These are phyloP conservation scores for Carex kokanica DNA, from an alignment of 176 grass and related monocot species.

Conservation along the genomic window DNA sequence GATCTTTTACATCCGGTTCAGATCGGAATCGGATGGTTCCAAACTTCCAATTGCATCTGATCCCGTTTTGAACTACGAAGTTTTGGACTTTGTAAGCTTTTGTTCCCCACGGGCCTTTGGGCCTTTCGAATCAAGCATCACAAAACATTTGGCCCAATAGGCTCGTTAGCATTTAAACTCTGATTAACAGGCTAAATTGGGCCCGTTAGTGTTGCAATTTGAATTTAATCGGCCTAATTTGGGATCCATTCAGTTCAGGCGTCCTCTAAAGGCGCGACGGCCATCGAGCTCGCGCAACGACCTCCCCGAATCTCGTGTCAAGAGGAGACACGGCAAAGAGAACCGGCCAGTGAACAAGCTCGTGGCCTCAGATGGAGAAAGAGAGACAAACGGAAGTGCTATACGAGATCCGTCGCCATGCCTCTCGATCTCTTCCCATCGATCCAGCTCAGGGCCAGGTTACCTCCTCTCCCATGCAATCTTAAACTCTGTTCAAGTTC, in stretches of 20 bases:
- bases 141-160: neutral
- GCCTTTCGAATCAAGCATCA: neutral
- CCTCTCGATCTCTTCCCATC: conserved; percentile 18
- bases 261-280: neutral
- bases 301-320: neutral
- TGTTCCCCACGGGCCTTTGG: neutral
- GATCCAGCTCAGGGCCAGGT: conserved; percentile 26
- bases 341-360: neutral
- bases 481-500: neutral
- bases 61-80: neutral
- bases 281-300: neutral
- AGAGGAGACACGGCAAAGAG: neutral
- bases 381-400: conserved; percentile 21
- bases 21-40: neutral
- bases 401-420: conserved; percentile 51
- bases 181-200: neutral
- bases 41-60: neutral
- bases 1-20: neutral
- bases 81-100: neutral
- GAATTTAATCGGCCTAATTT: neutral
- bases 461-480: neutral
- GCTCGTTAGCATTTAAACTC: neutral
- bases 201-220: neutral
- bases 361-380: neutral
- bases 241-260: neutral